These are phyloP conservation scores for Discostella pseudostelligera DNA, from an alignment of 108 stramenopile genomes.

Conservation along the genomic window DNA sequence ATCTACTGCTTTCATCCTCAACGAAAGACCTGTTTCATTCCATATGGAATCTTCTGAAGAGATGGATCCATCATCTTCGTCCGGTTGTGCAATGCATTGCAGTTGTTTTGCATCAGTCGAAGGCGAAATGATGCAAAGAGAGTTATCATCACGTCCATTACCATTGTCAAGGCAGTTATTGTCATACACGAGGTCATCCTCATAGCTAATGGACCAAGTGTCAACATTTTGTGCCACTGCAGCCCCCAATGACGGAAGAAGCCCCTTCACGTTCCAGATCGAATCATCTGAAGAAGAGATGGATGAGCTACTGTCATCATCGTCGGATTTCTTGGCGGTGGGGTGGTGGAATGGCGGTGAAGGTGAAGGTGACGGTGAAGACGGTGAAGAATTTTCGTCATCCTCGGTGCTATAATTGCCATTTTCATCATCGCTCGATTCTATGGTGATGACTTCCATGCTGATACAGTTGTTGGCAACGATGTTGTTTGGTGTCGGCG, in stretches of 20 bases:
- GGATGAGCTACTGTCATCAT: no score
- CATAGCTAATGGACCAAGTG: no score
- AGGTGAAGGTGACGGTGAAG: no score
- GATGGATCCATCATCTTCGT: constrained; percentile 11
- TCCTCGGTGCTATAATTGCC: background rate
- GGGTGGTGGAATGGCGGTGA: no score
- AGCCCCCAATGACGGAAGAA: background rate
- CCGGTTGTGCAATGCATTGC: background rate
- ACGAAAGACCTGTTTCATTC: constrained; percentile 12
- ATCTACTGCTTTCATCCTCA: background rate
- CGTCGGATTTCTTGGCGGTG: no score
- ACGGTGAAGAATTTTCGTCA: no score
- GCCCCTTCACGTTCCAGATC: no score
- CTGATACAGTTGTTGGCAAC: background rate
- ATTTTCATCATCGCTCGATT: background rate
- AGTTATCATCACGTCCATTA: background rate
- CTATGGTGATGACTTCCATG: background rate
- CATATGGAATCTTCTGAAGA: constrained; percentile 29
- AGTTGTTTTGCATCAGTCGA: background rate
- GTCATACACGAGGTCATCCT: background rate
- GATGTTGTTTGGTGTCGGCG: no score
- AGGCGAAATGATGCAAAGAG: background rate
- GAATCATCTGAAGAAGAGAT: no score
- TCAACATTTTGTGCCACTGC: background rate
- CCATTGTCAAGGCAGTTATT: background rate